phyloP scores from a whole-genome alignment of 495 filamentous ascomycete genomes.

The Penicillium robsamsonii region DNA sequence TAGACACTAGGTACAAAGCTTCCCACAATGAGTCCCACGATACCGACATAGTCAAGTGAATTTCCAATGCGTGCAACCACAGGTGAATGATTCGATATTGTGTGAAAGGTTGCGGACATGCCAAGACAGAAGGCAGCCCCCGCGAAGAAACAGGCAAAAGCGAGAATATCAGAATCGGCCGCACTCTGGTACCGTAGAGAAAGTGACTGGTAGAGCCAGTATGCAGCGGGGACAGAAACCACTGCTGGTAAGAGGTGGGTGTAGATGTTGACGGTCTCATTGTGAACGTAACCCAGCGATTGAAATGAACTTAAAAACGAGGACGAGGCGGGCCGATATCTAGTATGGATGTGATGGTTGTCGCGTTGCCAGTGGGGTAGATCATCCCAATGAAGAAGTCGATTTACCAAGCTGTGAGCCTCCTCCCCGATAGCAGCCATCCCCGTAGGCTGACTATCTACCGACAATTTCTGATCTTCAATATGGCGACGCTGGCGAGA shows the following conservation, averaged over 20 bases:
- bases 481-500: slow-evolving; percentile 39
- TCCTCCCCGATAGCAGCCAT: slow-evolving; percentile 27
- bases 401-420: slow-evolving; percentile 33
- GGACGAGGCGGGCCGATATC: slow-evolving; percentile 67
- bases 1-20: slow-evolving; percentile 83
- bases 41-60: slow-evolving; percentile 86
- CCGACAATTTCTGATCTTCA: slow-evolving; percentile 22
- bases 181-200: slow-evolving; percentile 67
- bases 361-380: slow-evolving; percentile 70
- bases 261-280: slow-evolving; percentile 95
- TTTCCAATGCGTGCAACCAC: slow-evolving; percentile 61
- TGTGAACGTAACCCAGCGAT: slow-evolving; percentile 76
- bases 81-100: slow-evolving; percentile 65
- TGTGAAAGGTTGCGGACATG: slow-evolving; percentile 80
- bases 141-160: slow-evolving; percentile 75
- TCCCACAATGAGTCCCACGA: slow-evolving; percentile 83
- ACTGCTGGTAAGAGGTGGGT: slow-evolving; percentile 65
- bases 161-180: slow-evolving; percentile 61
- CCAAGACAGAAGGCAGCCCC: slow-evolving; percentile 75
- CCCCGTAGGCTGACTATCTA: slow-evolving; percentile 17
- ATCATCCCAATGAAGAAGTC: slow-evolving; percentile 60
- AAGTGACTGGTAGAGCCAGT: slow-evolving; percentile 49
- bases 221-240: slow-evolving; percentile 38
- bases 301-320: slow-evolving; percentile 63
- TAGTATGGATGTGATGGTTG: slow-evolving; percentile 70